Evolutionary conservation across 139 green algal genomes (phyloP).

Genomic region (Micromonas pusilla): DNA sequence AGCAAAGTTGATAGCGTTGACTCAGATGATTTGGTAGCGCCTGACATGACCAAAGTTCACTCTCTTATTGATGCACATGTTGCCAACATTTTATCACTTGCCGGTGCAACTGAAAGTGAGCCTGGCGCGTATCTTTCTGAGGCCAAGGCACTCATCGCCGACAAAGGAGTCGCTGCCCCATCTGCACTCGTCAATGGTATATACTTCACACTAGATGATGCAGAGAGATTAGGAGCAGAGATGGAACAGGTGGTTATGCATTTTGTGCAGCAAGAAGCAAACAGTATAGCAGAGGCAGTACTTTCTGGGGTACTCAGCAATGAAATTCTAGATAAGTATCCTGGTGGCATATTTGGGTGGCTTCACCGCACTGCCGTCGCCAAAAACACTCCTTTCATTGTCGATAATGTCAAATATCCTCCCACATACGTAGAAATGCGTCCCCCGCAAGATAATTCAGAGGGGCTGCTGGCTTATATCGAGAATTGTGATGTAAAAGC

Average conservation of each 20-base stretch:
- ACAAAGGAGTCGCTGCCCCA: neutral
- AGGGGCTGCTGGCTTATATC: neutral
- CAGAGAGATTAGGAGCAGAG: neutral
- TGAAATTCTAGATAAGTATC: neutral
- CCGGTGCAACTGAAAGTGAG: neutral
- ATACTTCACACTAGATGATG: neutral
- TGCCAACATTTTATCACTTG: neutral
- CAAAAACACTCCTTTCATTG: neutral
- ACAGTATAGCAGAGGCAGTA: neutral
- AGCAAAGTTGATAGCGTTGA: neutral
- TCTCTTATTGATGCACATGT: neutral
- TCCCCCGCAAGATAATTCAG: neutral
- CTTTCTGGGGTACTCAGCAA: neutral
- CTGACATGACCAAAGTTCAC: neutral
- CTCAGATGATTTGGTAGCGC: neutral
- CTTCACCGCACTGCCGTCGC: neutral
- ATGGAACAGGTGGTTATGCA: neutral
- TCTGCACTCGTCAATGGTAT: neutral
- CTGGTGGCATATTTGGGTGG: neutral
- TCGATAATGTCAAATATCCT: neutral
- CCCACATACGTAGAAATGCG: neutral
- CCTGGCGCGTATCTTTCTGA: neutral
- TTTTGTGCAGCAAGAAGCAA: neutral
- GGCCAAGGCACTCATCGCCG: neutral
- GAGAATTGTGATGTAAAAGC: neutral